Conservation (phyloP, 2,329 filamentous ascomycete species). For the Beauveria sp. region DNA sequence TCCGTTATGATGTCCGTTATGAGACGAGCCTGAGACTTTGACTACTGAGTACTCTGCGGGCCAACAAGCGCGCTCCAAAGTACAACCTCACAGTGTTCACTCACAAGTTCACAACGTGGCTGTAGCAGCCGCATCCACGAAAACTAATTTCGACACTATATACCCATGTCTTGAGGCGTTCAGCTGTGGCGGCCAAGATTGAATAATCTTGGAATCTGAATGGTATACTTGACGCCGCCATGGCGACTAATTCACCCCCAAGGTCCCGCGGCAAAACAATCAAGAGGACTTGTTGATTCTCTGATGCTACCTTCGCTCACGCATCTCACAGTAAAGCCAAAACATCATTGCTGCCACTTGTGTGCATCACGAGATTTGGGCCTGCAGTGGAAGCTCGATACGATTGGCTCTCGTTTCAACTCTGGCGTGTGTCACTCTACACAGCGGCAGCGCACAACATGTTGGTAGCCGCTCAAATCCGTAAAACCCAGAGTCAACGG, state of each 20-base stretch:
- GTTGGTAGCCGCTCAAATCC: background rate
- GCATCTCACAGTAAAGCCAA: background rate
- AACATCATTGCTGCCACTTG: background rate
- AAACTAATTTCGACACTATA: background rate
- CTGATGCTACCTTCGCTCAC: background rate
- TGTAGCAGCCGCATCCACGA: background rate
- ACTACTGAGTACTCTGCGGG: background rate
- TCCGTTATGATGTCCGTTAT: background rate
- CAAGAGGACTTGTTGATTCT: background rate
- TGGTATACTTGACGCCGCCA: background rate
- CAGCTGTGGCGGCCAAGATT: background rate
- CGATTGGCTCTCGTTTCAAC: background rate
- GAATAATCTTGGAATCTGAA: background rate
- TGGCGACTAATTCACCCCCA: background rate
- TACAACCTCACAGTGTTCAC: background rate
- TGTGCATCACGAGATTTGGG: background rate
- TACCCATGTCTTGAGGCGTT: background rate
- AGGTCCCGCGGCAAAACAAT: background rate
- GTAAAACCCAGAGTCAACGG: background rate
- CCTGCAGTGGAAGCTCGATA: background rate
- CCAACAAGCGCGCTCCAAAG: background rate
- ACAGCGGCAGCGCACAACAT: background rate
- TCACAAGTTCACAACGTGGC: background rate
- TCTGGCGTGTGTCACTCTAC: background rate
- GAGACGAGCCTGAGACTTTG: background rate